Evolutionary conservation across 2,329 filamentous ascomycete species (phyloP), one percentile per base, ranked within the genome.

Genomic region (Fusarium neocosmosporiellum): DNA sequence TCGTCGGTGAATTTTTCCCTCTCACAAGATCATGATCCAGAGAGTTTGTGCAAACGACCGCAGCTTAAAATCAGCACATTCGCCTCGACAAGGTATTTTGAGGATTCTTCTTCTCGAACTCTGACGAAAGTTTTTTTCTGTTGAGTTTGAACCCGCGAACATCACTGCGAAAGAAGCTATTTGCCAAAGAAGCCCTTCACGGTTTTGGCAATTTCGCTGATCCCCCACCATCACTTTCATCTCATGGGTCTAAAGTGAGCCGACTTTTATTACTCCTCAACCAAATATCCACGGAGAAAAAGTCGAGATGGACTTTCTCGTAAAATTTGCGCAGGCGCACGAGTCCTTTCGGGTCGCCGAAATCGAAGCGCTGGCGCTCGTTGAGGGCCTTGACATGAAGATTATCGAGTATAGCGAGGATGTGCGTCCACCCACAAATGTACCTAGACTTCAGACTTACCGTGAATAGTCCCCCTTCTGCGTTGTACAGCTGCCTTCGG

Each of bases 321-420:
- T 99, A 72, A 93, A 96, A 77, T 95, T 98, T 80, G 93, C 92
- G 50, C 96, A 98, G 82, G 87, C 89, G 66, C 95, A 98, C 81
- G 94, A 98, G 84, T 92, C 90, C n/a, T 99, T 99, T 80, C 92
- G 96, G 41, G 86, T 91, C 64, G 90, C 95, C 4, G 96, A 99
- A 82, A 88, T 98, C 16, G 86, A 96, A 78, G 91, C 96, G 27
- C 86, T 99, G 22, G 95, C 94, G 5, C 84, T 90, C 11, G 80
- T 96, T 7, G 88, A 91, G 64, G 87, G 87, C 11, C 85, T 96
- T 37, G 83, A 92, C 27, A 80, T 98, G 60, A 87, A 93, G 74
- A 88, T 98, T 68, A 76, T 96, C n/a, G 88, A 86, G 9, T 98
- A 98, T 81, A 88, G 88, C 69, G 84, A 91, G 70, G 88, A 91